These are phyloP conservation scores for Trichosporon sp. DNA, from an alignment of 1,284 basidiomycete genomes.

Conservation along the genomic window DNA sequence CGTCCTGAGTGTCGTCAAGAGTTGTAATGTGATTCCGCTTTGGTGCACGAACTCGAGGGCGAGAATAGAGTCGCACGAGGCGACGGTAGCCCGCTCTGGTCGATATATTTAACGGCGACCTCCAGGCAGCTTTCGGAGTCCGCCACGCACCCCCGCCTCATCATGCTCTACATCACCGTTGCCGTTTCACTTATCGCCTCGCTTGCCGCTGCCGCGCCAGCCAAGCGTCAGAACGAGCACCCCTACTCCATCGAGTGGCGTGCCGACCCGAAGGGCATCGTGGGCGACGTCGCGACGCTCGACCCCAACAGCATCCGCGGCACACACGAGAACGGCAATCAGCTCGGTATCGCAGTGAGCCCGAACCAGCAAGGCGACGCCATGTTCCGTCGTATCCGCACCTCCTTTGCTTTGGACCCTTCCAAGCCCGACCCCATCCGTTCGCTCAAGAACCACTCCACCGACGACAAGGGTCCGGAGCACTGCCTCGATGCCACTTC, in stretches of 20 bases:
- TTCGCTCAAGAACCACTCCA: background rate
- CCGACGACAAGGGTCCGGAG: background rate
- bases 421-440: background rate
- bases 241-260: background rate
- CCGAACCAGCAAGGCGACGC: background rate
- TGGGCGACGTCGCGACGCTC: background rate
- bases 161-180: background rate
- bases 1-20: too few species aligned
- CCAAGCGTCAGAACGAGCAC: background rate
- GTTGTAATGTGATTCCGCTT: too few species aligned
- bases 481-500: conserved; percentile 1
- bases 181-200: background rate
- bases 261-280: background rate
- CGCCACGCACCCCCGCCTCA: background rate
- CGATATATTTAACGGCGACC: background rate
- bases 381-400: conserved; percentile 2
- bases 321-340: background rate
- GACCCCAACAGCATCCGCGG: background rate
- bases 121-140: background rate
- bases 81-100: background rate
- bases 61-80: too few species aligned
- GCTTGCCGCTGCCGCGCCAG: background rate
- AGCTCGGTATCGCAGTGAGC: background rate
- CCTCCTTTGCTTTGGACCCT: background rate
- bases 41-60: too few species aligned